Conservation (phyloP, 2,329 filamentous ascomycete species). For the Talaromyces sp. region DNA sequence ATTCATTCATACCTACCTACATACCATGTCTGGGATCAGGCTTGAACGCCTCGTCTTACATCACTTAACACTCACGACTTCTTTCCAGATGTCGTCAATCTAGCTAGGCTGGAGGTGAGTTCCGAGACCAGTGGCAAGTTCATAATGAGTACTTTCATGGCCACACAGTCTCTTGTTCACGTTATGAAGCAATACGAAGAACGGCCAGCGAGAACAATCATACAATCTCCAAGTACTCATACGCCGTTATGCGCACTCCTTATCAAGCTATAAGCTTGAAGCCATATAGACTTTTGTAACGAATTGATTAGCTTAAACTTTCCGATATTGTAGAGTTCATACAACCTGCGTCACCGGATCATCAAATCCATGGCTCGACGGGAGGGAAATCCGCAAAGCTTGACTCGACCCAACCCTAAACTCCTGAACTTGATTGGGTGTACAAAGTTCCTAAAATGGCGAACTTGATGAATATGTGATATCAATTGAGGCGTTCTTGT, state of each 20-base stretch:
- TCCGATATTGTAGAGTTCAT: not conserved
- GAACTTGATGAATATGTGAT: slow-evolving; percentile 16
- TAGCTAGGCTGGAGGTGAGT: not conserved
- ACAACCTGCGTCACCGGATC: not conserved
- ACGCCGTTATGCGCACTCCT: too few relatives aligned
- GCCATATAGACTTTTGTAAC: too few relatives aligned
- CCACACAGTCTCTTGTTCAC: not conserved
- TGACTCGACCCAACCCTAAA: not conserved
- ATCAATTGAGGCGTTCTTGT: slow-evolving; percentile 12
- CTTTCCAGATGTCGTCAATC: not conserved
- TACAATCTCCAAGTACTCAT: too few relatives aligned
- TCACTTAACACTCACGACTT: slow-evolving; percentile 8
- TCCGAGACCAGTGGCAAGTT: slow-evolving; percentile 12
- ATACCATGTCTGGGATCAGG: not conserved
- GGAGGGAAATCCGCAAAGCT: slow-evolving; percentile 11
- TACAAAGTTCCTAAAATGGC: not conserved
- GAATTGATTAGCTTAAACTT: not conserved
- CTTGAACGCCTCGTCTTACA: slow-evolving; percentile 9
- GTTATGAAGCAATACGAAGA: not conserved
- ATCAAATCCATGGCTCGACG: slow-evolving; percentile 9
- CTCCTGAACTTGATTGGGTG: not conserved
- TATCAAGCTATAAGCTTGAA: too few relatives aligned
- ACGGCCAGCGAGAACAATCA: not conserved
- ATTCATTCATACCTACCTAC: not conserved
- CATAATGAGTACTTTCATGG: not conserved